Percentiles rank a stretch among this genome's conserved stretches.
phyloP scores from a whole-genome alignment of 1,284 basidiomycete species.

The Rhodotorula sp. region DNA sequence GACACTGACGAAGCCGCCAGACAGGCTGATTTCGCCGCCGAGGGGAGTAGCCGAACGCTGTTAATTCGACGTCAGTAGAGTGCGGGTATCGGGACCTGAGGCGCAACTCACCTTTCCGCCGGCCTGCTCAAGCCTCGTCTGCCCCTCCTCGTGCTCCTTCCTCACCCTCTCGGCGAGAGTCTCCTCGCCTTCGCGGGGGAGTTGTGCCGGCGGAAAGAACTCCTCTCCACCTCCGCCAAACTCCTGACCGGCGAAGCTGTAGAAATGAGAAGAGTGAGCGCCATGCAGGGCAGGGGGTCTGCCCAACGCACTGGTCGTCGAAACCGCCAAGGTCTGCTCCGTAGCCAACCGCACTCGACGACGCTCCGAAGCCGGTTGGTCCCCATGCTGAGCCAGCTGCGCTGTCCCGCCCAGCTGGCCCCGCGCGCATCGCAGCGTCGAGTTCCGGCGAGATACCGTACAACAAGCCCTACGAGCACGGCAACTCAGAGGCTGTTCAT shows the following conservation, averaged over 20 bases:
- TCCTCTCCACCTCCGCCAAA: slow-evolving; percentile 18
- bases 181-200: neutral
- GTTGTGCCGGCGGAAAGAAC: neutral
- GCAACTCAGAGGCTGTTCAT: neutral
- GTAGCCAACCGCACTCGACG: slow-evolving; percentile 11
- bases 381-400: neutral
- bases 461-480: slow-evolving; percentile 23
- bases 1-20: neutral
- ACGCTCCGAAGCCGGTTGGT: neutral
- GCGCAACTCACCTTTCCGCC: neutral
- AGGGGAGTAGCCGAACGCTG: slow-evolving; percentile 13
- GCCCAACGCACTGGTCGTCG: slow-evolving; percentile 10
- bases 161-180: slow-evolving; percentile 6
- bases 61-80: neutral
- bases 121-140: neutral
- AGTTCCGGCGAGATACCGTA: slow-evolving; percentile 28
- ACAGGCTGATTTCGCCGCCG: neutral
- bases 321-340: slow-evolving; percentile 7
- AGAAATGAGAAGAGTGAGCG: neutral
- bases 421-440: slow-evolving; percentile 25
- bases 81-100: too few relatives aligned
- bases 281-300: too few relatives aligned
- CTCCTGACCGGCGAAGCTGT: slow-evolving; percentile 13
- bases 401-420: neutral
- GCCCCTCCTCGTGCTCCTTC: slow-evolving; percentile 16